These are phyloP conservation scores for Phytopythium ostracodes DNA, from an alignment of 352 stramenopile genomes.

Conservation along the genomic window DNA sequence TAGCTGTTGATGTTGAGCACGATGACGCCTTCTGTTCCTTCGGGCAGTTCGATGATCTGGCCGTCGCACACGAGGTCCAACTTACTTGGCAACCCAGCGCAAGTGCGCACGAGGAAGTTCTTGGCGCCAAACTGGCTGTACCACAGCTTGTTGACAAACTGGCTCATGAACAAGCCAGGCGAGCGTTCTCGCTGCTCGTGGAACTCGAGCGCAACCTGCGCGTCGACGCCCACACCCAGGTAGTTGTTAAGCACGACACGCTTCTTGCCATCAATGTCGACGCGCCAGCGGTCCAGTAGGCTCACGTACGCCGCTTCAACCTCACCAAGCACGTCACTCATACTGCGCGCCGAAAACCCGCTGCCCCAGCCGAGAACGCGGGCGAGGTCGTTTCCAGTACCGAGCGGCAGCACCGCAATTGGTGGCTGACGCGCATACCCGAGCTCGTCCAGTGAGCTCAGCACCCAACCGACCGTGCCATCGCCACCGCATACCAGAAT, in stretches of 20 bases:
- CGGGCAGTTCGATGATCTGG: constrained; percentile 57
- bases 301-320: constrained; percentile 72
- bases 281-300: constrained; percentile 70
- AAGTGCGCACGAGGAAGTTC: constrained; percentile 85
- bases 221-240: constrained; percentile 86
- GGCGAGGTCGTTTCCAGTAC: constrained; percentile 95
- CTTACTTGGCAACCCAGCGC: constrained; percentile 67
- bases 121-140: constrained; percentile 88
- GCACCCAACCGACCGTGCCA: constrained; percentile 92
- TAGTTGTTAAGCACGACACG: constrained; percentile 78
- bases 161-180: constrained; percentile 85
- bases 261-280: constrained; percentile 69
- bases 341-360: constrained; percentile 71
- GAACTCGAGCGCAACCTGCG: constrained; percentile 88
- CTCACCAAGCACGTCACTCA: constrained; percentile 66
- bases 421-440: constrained; percentile 70
- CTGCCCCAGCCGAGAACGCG: constrained; percentile 92
- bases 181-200: constrained; percentile 86
- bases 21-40: constrained; percentile 82
- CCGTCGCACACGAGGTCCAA: constrained; percentile 81
- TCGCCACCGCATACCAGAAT: constrained; percentile 95
- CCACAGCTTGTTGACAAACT: constrained; percentile 91
- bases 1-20: constrained; percentile 89
- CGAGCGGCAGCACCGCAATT: constrained; percentile 93
- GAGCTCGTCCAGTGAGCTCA: constrained; percentile 72